phyloP scores from a whole-genome alignment of 108 stramenopile genomes.

The Stephanodiscus minutulus region DNA sequence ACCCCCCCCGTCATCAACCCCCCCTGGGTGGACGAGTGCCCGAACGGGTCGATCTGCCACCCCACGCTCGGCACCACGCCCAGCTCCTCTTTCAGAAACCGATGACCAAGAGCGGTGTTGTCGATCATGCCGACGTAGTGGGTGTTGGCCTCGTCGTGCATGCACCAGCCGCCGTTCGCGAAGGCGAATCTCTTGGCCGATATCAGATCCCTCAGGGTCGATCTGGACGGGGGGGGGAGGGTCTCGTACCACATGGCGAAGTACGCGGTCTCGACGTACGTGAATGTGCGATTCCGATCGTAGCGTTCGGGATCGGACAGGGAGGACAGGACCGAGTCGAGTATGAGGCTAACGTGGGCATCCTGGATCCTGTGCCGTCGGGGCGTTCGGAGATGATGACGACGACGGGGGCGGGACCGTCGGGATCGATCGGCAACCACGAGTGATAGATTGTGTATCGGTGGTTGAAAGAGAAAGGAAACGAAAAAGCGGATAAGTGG shows the following conservation, averaged over 20 bases:
- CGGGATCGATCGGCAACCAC: too few species aligned
- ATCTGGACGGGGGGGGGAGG: slow-evolving; percentile 54
- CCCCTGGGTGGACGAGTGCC: slow-evolving; percentile 93
- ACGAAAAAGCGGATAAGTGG: too few species aligned
- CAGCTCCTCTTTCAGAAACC: slow-evolving; percentile 79
- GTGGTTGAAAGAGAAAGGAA: too few species aligned
- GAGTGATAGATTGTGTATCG: too few species aligned
- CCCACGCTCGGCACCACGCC: slow-evolving; percentile 87
- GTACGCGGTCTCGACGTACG: slow-evolving; percentile 93
- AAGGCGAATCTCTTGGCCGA: slow-evolving; percentile 76
- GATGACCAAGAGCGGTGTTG: slow-evolving; percentile 94
- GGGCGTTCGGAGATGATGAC: too few species aligned
- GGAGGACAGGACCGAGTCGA: slow-evolving; percentile 72
- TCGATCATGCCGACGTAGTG: slow-evolving; percentile 97
- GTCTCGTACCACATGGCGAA: slow-evolving; percentile 93
- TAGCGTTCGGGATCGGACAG: slow-evolving; percentile 50
- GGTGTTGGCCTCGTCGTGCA: slow-evolving; percentile 97
- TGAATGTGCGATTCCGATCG: slow-evolving; percentile 87
- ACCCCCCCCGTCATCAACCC: slow-evolving; percentile 73
- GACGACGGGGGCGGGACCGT: too few species aligned
- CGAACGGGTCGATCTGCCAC: slow-evolving; percentile 99
- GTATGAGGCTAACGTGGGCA: slow-evolving; percentile 82
- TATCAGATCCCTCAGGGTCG: slow-evolving; percentile 66
- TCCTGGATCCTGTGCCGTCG: slow-evolving; percentile 70
- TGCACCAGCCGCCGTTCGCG: slow-evolving; percentile 97